Conservation (phyloP, 1,284 basidiomycete genomes). For the Malassezia dermatis region DNA sequence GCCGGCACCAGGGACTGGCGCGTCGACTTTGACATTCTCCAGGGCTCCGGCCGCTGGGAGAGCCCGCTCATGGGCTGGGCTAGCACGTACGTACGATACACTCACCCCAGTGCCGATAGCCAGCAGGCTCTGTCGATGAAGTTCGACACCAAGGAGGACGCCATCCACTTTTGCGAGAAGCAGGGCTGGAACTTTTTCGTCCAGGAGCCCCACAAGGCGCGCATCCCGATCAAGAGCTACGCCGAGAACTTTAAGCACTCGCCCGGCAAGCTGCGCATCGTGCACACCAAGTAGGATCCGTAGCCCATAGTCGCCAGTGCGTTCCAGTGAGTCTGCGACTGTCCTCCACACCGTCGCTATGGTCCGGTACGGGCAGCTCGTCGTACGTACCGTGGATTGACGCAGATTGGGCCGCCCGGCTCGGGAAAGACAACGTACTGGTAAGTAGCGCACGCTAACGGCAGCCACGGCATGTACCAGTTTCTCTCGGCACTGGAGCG, state of each 20-base stretch:
- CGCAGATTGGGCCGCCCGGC: constrained; percentile 33
- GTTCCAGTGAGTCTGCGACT: background rate
- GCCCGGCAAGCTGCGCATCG: constrained; percentile 69
- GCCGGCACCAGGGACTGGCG: constrained; percentile 81
- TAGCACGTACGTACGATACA: constrained; percentile 25
- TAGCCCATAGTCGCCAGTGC: background rate
- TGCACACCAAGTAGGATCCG: constrained; percentile 74
- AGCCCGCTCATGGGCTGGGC: constrained; percentile 99
- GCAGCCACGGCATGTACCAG: constrained; percentile 25
- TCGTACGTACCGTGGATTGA: constrained; percentile 1
- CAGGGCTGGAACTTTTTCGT: constrained; percentile 49
- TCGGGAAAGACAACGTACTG: constrained; percentile 45
- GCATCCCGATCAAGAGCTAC: constrained; percentile 64
- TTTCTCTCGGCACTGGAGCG: constrained; percentile 75
- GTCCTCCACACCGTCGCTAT: constrained; percentile 5
- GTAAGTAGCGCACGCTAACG: constrained; percentile 2
- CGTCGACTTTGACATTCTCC: constrained; percentile 85
- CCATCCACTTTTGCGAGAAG: constrained; percentile 66
- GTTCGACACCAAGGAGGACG: constrained; percentile 82
- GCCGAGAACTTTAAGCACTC: constrained; percentile 69
- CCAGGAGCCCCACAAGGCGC: constrained; percentile 48
- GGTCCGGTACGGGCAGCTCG: constrained; percentile 16
- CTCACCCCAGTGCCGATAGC: constrained; percentile 69
- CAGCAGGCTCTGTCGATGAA: constrained; percentile 83
- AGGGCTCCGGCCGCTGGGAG: constrained; percentile 86